Evolutionary conservation across 2,329 filamentous ascomycete genomes (phyloP).

Genomic region (Claviceps arundinis): DNA sequence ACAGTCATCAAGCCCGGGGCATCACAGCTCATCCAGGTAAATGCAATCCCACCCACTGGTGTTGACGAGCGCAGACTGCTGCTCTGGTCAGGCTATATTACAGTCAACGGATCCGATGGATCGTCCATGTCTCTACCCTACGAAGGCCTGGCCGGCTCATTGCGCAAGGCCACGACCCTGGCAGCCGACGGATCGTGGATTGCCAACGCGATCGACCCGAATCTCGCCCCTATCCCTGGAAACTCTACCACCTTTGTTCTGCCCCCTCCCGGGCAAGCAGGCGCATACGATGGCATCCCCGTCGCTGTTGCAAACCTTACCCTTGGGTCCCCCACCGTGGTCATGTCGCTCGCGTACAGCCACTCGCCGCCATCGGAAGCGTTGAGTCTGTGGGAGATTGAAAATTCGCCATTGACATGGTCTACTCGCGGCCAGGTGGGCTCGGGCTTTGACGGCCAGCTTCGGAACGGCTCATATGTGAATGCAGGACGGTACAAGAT

Average conservation of each 20-base stretch:
- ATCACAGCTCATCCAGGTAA: neutral
- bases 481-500: conserved; percentile 30
- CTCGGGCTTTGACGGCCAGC: conserved; percentile 24
- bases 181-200: neutral
- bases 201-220: neutral
- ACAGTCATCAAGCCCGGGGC: neutral
- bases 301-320: neutral
- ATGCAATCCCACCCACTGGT: conserved; percentile 24
- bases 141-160: conserved; percentile 19
- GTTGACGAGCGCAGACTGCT: conserved; percentile 20
- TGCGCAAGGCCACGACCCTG: conserved; percentile 4
- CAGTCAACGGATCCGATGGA: conserved; percentile 23
- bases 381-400: neutral
- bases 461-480: conserved; percentile 26
- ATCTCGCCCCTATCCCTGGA: neutral
- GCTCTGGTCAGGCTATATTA: conserved; percentile 30
- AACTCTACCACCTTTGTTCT: neutral
- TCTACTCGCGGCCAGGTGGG: neutral
- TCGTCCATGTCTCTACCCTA: conserved; percentile 24
- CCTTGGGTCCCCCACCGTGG: neutral
- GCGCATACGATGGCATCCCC: neutral
- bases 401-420: neutral
- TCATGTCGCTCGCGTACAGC: neutral
- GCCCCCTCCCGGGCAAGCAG: neutral
- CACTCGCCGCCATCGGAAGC: neutral